These are phyloP conservation scores for Talaromyces rugulosus DNA, from an alignment of 2,329 filamentous ascomycete species.

Conservation along the genomic window DNA sequence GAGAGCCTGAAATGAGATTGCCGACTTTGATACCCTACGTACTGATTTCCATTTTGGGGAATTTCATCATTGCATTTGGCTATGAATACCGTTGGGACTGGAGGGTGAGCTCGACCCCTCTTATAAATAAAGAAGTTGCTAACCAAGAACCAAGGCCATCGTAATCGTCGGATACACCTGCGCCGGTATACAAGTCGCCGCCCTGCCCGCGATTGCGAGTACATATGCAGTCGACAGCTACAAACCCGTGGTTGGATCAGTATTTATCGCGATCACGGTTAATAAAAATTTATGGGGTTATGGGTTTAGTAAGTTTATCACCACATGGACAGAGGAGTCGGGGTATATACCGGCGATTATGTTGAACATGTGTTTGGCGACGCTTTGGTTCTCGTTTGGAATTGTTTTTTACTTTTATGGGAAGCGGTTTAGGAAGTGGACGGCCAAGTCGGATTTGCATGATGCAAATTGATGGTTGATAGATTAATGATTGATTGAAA, in stretches of 20 bases:
- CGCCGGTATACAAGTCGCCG: slow-evolving; percentile 56
- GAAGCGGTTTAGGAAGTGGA: slow-evolving; percentile 56
- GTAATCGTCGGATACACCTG: slow-evolving; percentile 56
- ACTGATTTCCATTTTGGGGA: slow-evolving; percentile 54
- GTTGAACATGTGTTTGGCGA: slow-evolving; percentile 53
- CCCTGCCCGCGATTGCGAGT: slow-evolving; percentile 55
- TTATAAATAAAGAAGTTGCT: slow-evolving; percentile 16
- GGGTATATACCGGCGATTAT: slow-evolving; percentile 57
- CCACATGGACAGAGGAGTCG: slow-evolving; percentile 45
- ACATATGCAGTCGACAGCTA: slow-evolving; percentile 61
- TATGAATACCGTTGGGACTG: slow-evolving; percentile 52
- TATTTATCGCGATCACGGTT: slow-evolving; percentile 60
- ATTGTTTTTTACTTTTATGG: slow-evolving; percentile 56
- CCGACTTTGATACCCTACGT: slow-evolving; percentile 56
- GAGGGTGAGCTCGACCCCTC: slow-evolving; percentile 29
- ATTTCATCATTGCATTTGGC: slow-evolving; percentile 53
- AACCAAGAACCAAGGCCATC: slow-evolving; percentile 29
- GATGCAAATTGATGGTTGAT: slow-evolving; percentile 30
- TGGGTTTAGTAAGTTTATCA: slow-evolving; percentile 55
- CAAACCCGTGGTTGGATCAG: slow-evolving; percentile 57
- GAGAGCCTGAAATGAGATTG: slow-evolving; percentile 57
- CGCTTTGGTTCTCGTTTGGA: slow-evolving; percentile 52
- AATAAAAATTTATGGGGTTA: slow-evolving; percentile 64
- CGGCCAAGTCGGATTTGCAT: slow-evolving; percentile 53
- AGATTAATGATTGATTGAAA: no score